Conservation (phyloP, 1,284 basidiomycete species). For the Melampsora americana region DNA sequence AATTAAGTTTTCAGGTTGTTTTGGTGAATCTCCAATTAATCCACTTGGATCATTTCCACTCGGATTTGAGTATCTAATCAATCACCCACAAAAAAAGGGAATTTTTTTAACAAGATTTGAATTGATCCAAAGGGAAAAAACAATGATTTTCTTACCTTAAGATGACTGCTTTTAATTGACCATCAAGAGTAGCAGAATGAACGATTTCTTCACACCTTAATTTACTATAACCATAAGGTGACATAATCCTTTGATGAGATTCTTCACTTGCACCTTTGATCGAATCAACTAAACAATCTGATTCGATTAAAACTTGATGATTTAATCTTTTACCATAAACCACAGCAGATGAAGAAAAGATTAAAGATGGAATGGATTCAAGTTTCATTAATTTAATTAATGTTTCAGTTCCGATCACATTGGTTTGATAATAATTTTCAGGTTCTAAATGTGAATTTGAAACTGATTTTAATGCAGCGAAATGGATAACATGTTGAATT, state of each 20-base stretch:
- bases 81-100: too few species aligned
- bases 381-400: conserved; percentile 25
- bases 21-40: conserved; percentile 48
- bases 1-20: conserved; percentile 48
- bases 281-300: neutral
- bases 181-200: neutral
- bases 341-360: conserved; percentile 42
- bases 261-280: conserved; percentile 1
- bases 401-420: conserved; percentile 27
- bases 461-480: conserved; percentile 41
- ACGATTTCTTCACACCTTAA: conserved; percentile 43
- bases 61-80: conserved; percentile 49
- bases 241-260: conserved; percentile 18
- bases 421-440: conserved; percentile 29
- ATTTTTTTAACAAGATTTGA: too few species aligned
- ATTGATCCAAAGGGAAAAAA: too few species aligned
- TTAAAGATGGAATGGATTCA: conserved; percentile 10
- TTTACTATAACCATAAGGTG: conserved; percentile 37
- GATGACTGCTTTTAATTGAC: neutral
- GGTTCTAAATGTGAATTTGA: conserved; percentile 26
- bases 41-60: conserved; percentile 49
- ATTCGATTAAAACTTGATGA: neutral
- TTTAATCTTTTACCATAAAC: conserved; percentile 26
- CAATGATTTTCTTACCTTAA: too few species aligned
- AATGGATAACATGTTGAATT: conserved; percentile 39